Evolutionary conservation across 164 flowering plant genomes (phyloP), one percentile per base, ranked within the genome.

Genomic region (Sedum album): DNA sequence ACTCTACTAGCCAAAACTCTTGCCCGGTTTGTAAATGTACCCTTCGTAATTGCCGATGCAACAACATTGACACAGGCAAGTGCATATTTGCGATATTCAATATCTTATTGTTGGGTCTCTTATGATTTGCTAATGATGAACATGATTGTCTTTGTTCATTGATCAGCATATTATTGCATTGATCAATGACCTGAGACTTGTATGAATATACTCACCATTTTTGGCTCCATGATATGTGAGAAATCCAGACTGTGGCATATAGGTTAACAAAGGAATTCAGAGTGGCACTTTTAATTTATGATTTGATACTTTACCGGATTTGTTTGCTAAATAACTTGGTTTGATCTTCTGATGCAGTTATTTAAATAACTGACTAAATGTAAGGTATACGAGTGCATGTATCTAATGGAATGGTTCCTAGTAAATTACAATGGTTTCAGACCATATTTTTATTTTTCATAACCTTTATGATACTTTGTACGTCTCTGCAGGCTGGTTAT

Each of bases 1-100:
- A 91, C 99, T 15, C 82, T 94, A 65, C 88, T 94, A 66, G 99
- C 99, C 70, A 94, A 94, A 77, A 90, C 99, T 25, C 83, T 94
- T 41, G 99, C 99, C 70, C 90, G 96, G 31, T 82, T 90, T 81
- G 99, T 94, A 60, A 94, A 91, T 83, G 99, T 94, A 48, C 99
- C 99, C 0, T 91, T 94, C 81, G 99, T 90, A 68, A 87, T 94
- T 83, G 97, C 97, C 38, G 99, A 94, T 85, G 97, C 99, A 41
- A 94, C 99, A 71, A 85, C 92, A 25, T 76, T 94, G 73, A 94
- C 99, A 23, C 99, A 94, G 92, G 99, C 78, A 79, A 86, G 88
- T 23, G 67, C 6, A 23, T 55, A 55, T 55, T 23, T 55, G 5
- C 61, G 26, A 23, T 13, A 57, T 14, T 26, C n/a, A 33, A 28